These are phyloP conservation scores for Termitomyces sp. DNA, from an alignment of 768 basidiomycete species.

Conservation along the genomic window DNA sequence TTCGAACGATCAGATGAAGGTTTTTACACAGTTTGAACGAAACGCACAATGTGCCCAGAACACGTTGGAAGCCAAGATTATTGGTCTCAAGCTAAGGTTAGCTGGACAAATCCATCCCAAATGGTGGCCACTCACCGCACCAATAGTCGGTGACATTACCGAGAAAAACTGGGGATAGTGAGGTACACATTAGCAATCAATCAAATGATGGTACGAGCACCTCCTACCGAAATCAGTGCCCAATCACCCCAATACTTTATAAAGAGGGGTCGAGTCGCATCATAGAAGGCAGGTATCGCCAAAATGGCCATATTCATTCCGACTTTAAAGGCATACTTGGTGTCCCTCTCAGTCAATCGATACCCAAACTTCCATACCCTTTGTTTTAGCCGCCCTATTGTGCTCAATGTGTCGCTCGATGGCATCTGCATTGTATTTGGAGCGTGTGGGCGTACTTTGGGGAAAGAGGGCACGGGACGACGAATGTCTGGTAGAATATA, in stretches of 20 bases:
- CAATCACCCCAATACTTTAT: constrained; percentile 87
- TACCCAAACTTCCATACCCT: constrained; percentile 67
- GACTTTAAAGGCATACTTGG: constrained; percentile 85
- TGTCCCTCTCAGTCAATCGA: constrained; percentile 62
- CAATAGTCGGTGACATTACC: constrained; percentile 89
- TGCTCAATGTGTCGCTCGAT: constrained; percentile 48
- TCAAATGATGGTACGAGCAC: neutral
- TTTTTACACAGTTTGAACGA: neutral
- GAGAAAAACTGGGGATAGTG: constrained; percentile 60
- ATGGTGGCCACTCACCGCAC: constrained; percentile 47
- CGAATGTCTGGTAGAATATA: constrained; percentile 48
- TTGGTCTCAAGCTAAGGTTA: constrained; percentile 58
- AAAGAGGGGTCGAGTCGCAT: constrained; percentile 70
- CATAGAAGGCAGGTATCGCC: constrained; percentile 85
- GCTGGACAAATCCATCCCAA: neutral
- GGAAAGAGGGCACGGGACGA: constrained; percentile 62
- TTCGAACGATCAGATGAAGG: constrained; percentile 23
- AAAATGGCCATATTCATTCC: constrained; percentile 80
- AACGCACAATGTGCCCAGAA: constrained; percentile 78
- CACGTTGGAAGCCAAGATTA: constrained; percentile 74
- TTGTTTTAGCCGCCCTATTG: constrained; percentile 60
- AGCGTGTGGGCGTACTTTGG: constrained; percentile 76
- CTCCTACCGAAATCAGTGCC: constrained; percentile 85
- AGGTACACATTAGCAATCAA: constrained; percentile 3
- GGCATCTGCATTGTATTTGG: constrained; percentile 86